Evolutionary conservation across 2,329 filamentous ascomycete genomes (phyloP), one percentile per base, ranked within the genome.

Genomic region (Fusarium lyarnte): DNA sequence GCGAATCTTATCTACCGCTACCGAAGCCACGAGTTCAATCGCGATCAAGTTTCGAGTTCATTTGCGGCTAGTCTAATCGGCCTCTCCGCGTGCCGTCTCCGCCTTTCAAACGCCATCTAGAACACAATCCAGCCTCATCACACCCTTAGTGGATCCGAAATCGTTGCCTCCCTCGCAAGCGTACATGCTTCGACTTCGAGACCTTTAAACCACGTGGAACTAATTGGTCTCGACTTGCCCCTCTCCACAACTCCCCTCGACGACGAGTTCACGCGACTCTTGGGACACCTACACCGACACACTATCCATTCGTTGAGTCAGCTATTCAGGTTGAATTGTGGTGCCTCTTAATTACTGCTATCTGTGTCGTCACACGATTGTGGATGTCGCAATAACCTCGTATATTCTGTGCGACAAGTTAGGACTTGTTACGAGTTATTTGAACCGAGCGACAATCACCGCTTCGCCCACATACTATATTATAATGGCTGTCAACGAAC

Each of bases 401-500:
- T 43, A 33, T 53, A 38, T 41, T 62, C 39, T n/a, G 21, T 52
- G 69, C 58, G 70, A 69, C 58, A 66, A 63, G 57, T 57, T 43
- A 69, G 69, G 42, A 73, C 43, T 31, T 29, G 17, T 47, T 58
- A 33, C 23, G 13, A 45, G 61, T 31, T 31, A 19, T 35, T 51
- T 51, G 31, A 45, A 16, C n/a, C 23, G 35, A 55, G 14, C 41
- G 31, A 33, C 46, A 43, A 49, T n/a, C n/a, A n/a, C 16, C 27
- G 6, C 31, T 29, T 49, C 33, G 38, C 13, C 10, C 23, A 43
- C 29, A 42, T 53, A 69, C 19, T 29, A 60, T 36, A 66, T 13
- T 31, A 61, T 23, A 42, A 77, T 77, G 76, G 67, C 76, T 55
- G 73, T 75, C 49, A 71, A 76, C 70, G 78, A 79, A 35, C 46